phyloP scores from a whole-genome alignment of 2,329 filamentous ascomycete genomes.

The Talaromyces funiculosus region DNA sequence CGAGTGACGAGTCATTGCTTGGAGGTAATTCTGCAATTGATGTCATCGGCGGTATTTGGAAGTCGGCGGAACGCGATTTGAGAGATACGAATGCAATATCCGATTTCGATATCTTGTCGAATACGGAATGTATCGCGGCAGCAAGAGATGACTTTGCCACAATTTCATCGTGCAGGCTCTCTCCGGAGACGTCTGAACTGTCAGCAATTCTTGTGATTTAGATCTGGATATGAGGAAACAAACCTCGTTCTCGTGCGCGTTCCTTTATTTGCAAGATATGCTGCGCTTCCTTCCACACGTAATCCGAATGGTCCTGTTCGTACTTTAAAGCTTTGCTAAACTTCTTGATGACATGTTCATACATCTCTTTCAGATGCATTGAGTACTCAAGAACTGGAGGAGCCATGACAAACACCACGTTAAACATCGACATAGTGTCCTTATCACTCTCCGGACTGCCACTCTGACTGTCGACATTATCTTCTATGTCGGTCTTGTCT shows the following conservation, averaged over 20 bases:
- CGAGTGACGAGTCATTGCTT: conserved; percentile 62
- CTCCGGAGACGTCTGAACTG: conserved; percentile 28
- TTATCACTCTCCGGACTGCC: conserved; percentile 37
- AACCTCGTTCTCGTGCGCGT: conserved; percentile 62
- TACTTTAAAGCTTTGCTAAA: conserved; percentile 89
- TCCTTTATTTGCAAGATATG: conserved; percentile 75
- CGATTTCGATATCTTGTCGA: conserved; percentile 72
- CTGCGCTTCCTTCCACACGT: conserved; percentile 87
- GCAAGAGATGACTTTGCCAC: conserved; percentile 68
- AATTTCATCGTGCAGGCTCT: conserved; percentile 38
- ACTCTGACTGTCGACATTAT: conserved; percentile 16
- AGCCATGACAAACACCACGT: conserved; percentile 86
- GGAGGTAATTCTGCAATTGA: conserved; percentile 69
- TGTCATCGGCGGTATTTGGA: conserved; percentile 57
- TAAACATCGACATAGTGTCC: conserved; percentile 89
- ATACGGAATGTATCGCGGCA: conserved; percentile 74
- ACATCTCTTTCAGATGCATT: conserved; percentile 68
- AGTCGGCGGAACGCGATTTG: conserved; percentile 57
- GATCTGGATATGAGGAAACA: not conserved
- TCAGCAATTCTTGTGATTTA: not conserved
- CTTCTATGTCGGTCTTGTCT: conserved; percentile 12
- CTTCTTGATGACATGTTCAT: conserved; percentile 84
- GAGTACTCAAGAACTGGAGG: conserved; percentile 73
- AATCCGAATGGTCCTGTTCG: conserved; percentile 82
- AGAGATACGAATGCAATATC: conserved; percentile 81